phyloP scores from a whole-genome alignment of 495 filamentous ascomycete genomes.

The Letharia lupina region DNA sequence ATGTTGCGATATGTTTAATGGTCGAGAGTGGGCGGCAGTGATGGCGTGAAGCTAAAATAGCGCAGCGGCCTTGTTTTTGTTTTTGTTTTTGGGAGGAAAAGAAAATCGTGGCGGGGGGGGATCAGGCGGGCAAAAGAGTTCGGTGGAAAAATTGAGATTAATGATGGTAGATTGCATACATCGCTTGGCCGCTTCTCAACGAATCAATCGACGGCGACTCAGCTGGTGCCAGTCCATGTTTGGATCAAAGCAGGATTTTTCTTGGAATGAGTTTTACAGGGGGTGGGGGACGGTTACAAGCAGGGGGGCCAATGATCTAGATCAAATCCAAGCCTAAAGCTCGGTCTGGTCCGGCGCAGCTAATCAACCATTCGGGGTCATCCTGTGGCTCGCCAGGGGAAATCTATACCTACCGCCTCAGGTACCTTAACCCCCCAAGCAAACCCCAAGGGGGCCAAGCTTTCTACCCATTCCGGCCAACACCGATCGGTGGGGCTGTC shows the following conservation, averaged over 20 bases:
- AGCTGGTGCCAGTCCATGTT: not conserved
- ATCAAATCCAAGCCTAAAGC: not conserved
- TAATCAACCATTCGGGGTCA: not conserved
- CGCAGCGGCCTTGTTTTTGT: not conserved
- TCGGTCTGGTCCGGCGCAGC: not conserved
- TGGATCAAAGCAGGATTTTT: not conserved
- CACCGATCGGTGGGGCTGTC: too few relatives aligned
- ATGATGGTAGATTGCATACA: not conserved
- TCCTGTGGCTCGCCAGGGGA: not conserved
- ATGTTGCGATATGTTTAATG: not conserved
- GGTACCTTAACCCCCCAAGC: too few relatives aligned
- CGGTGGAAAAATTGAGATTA: not conserved
- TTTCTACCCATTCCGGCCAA: too few relatives aligned
- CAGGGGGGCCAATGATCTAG: not conserved
- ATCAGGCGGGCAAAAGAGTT: not conserved
- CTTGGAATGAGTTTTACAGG: conserved; percentile 4
- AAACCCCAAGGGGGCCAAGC: too few relatives aligned
- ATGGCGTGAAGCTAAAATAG: conserved; percentile 1
- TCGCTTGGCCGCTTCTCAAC: conserved; percentile 1
- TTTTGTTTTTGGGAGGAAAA: not conserved
- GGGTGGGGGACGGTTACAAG: not conserved
- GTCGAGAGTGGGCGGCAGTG: not conserved
- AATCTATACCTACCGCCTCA: not conserved
- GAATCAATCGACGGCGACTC: not conserved
- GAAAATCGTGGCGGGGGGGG: not conserved